A percentile compares a stretch with the other conserved stretches of the same genome.
phyloP scores from a whole-genome alignment of 495 filamentous ascomycete species.

The Viridothelium virens region DNA sequence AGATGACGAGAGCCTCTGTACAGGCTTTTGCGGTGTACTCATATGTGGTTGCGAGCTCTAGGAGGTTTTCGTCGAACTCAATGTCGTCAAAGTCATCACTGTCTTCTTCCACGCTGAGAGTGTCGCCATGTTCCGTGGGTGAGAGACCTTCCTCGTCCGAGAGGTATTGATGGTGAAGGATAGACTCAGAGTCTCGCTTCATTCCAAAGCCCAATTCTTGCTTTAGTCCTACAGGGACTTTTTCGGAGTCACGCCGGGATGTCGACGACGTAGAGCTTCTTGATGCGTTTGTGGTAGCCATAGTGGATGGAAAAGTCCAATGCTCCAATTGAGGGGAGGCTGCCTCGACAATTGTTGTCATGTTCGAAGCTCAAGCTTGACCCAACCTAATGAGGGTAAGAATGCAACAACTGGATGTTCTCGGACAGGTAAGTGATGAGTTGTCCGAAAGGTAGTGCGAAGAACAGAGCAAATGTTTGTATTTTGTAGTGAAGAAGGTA shows the following conservation, averaged over 20 bases:
- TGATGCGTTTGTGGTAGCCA: neutral
- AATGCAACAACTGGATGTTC: no score
- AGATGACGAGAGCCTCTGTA: neutral
- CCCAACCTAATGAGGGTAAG: neutral
- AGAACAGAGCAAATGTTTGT: neutral
- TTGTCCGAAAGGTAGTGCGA: neutral
- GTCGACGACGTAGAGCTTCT: constrained; percentile 5
- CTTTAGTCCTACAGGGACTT: neutral
- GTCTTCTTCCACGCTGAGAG: constrained; percentile 3
- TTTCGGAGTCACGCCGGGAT: neutral
- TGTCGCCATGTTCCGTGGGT: neutral
- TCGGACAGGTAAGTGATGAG: neutral
- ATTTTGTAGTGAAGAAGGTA: neutral
- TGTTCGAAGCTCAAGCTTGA: neutral
- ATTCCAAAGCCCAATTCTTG: neutral
- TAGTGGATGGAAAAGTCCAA: neutral
- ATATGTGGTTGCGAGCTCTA: neutral
- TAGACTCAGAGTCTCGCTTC: neutral
- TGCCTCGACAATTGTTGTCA: neutral
- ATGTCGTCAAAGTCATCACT: neutral
- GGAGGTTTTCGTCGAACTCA: neutral
- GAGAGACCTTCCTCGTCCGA: constrained; percentile 9
- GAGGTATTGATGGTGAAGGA: constrained; percentile 4
- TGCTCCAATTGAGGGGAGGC: constrained; percentile 5
- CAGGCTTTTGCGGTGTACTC: constrained; percentile 7